Conservation (phyloP, 345 rosid species). For the Brassica napus region Da-Ae NC_063442.1:40850501-40851000, state of each 20-base stretch:
- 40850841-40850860: constrained; percentile 72
- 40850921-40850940: constrained; percentile 99
- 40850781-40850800: constrained; percentile 58
- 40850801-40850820: constrained; percentile 65
- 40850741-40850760: constrained; percentile 14
- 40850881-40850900: constrained; percentile 89
- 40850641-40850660: constrained; percentile 13
- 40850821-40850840: constrained; percentile 65
- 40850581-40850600: background rate
- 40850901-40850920: constrained; percentile 94
- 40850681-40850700: constrained; percentile 5
- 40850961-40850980: constrained; percentile 88
- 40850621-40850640: background rate
- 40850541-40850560: constrained; percentile 63
- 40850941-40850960: constrained; percentile 96
- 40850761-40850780: background rate
- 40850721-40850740: background rate
- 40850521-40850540: constrained; percentile 71
- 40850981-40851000: constrained; percentile 24
- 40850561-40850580: constrained; percentile 54
- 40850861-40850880: constrained; percentile 71
- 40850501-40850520: constrained; percentile 83
- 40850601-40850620: constrained; percentile 18
- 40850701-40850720: background rate
- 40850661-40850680: background rate